Base-by-base conservation (phyloP, 306 rosid species). In the Biancaea sappan region DNA sequence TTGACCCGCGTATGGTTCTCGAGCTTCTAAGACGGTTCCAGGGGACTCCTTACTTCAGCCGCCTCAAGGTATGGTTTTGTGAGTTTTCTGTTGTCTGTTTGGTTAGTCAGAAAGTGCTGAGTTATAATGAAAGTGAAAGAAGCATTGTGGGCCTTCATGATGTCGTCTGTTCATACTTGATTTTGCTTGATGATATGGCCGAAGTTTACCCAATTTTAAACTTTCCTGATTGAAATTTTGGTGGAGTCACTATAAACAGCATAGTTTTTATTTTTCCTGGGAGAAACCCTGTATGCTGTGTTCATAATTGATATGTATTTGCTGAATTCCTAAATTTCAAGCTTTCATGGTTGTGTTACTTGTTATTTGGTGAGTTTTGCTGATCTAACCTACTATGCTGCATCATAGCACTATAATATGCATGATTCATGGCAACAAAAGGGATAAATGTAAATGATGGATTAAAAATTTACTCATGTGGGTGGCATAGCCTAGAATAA, bases 1-100 rank as follows among this genome's bases (percentile, higher is more conserved):
- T 94, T 51, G 98, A 94, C 19, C 84, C 92, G 16, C 94, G 98
- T 16, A 94, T 94, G 98, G 96, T 94, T 75, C 92, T 91, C 61
- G 98, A 94, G 84, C 78, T 94, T 14, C 88, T 88, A 58, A 57
- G 87, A 14, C 91, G 96, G 0, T 94, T 91, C 51, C 97, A 91
- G 83, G 94, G 93, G 32, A 85, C 92, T 5, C 96, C 96, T 37
- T 74, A 56, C 53, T 80, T 94, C 54, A 85, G 26, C 51, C 89
- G 96, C 44, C 84, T 94, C 79, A 87, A 84, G 88, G 98, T 89
- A 46, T 19, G 35, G 5, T 15, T 44, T 14, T 14, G 12, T 40
- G 4, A 1, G n/a, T 19, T 32, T 41, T 16, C 7, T 5, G 9
- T 24, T 60, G n/a, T 61, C 26, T 6, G 2, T 43, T 41, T n/a